phyloP scores from a whole-genome alignment of 2,329 filamentous ascomycete species.

The Tolypocladium album region DNA sequence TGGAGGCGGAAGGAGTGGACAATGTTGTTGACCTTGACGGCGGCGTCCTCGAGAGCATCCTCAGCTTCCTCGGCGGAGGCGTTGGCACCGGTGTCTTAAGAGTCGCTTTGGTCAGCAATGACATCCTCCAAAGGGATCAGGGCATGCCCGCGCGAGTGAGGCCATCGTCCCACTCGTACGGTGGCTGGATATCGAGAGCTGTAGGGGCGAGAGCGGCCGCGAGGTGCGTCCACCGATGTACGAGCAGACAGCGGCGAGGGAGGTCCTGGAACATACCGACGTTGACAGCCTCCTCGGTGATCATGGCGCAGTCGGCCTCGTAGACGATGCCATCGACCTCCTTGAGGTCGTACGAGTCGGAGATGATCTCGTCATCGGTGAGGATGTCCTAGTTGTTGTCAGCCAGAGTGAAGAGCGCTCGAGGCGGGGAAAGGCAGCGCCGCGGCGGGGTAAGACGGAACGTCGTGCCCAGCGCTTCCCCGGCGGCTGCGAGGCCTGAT shows the following conservation, averaged over 20 bases:
- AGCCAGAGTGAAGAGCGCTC: slow-evolving; percentile 3
- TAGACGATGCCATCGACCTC: slow-evolving; percentile 70
- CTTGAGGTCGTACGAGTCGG: slow-evolving; percentile 83
- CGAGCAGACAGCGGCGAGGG: background rate
- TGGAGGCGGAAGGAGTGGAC: slow-evolving; percentile 85
- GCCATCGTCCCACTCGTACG: background rate
- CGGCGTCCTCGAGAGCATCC: slow-evolving; percentile 60
- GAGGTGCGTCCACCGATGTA: background rate
- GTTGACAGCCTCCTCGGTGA: slow-evolving; percentile 63
- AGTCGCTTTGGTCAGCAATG: background rate
- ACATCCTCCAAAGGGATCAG: background rate
- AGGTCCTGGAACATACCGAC: slow-evolving; percentile 50
- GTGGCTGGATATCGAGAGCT: background rate
- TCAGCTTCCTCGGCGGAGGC: slow-evolving; percentile 86
- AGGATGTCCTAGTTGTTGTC: slow-evolving; percentile 61
- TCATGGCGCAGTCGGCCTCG: slow-evolving; percentile 88
- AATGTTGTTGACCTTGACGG: slow-evolving; percentile 80
- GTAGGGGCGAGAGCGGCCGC: background rate
- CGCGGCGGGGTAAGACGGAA: slow-evolving; percentile 9
- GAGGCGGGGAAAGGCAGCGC: slow-evolving; percentile 6
- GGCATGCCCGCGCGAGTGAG: background rate
- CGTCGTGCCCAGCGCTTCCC: background rate
- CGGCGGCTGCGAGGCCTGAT: background rate
- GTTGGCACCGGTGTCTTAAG: slow-evolving; percentile 80
- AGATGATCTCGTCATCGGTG: slow-evolving; percentile 90